A percentile compares a stretch with the other conserved stretches of the same genome.
Conservation (phyloP, 2,329 filamentous ascomycete species). For the Pseudonectria buxi region DNA sequence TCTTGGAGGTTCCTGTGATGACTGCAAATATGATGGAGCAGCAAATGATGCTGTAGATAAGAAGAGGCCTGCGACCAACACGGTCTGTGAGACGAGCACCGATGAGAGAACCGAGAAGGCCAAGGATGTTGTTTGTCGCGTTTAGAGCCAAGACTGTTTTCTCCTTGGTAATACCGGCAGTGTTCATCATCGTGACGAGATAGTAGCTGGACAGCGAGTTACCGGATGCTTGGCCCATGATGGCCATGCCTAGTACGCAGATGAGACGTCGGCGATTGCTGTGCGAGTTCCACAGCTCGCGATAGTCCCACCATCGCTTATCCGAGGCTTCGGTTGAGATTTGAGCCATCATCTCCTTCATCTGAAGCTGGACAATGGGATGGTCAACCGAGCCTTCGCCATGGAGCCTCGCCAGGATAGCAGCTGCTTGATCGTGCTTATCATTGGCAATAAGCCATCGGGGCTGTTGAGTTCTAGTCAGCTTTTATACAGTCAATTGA, state of each 20-base stretch:
- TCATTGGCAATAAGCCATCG: constrained; percentile 40
- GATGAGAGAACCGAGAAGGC: constrained; percentile 41
- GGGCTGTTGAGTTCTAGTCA: constrained; percentile 12
- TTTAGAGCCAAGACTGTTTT: constrained; percentile 44
- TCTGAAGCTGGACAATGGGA: constrained; percentile 45
- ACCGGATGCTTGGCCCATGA: constrained; percentile 47
- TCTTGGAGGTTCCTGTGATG: constrained; percentile 42
- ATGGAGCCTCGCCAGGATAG: constrained; percentile 42
- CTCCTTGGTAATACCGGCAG: constrained; percentile 44
- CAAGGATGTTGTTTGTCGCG: constrained; percentile 47
- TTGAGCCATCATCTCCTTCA: constrained; percentile 41
- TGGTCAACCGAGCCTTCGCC: constrained; percentile 44
- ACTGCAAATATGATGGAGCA: constrained; percentile 41
- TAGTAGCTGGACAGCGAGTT: constrained; percentile 47
- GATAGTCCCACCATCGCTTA: constrained; percentile 51
- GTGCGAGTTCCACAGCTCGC: constrained; percentile 43
- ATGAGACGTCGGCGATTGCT: constrained; percentile 43
- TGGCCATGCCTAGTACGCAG: constrained; percentile 43
- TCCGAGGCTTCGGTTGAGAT: constrained; percentile 44
- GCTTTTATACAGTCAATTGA: no score
- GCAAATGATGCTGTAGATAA: constrained; percentile 41
- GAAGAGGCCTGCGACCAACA: constrained; percentile 49
- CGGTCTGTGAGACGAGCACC: constrained; percentile 51
- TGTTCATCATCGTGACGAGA: constrained; percentile 44
- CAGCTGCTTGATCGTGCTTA: constrained; percentile 31